These are phyloP conservation scores for Cyberlindnera japonica DNA, from an alignment of 805 yeast genomes.

Conservation along the genomic window DNA sequence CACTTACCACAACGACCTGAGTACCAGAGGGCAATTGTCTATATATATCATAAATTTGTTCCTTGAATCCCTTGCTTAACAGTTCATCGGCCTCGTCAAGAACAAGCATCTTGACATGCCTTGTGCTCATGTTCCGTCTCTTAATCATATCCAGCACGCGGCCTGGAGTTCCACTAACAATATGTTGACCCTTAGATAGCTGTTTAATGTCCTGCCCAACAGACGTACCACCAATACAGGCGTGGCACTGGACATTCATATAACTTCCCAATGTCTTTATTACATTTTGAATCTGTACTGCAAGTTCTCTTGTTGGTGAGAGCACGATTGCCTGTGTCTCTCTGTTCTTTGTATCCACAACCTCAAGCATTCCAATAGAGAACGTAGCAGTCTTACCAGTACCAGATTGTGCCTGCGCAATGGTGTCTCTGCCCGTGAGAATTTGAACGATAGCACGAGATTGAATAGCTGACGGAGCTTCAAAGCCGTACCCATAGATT, in stretches of 20 bases:
- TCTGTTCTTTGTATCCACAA: constrained; percentile 65
- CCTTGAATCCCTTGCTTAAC: constrained; percentile 89
- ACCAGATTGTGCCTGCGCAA: constrained; percentile 99
- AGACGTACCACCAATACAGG: constrained; percentile 91
- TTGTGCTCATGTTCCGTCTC: constrained; percentile 69
- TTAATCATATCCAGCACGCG: constrained; percentile 89
- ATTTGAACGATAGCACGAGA: constrained; percentile 96
- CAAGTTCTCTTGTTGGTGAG: constrained; percentile 96
- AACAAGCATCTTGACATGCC: constrained; percentile 80
- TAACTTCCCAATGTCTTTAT: constrained; percentile 82
- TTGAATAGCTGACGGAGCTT: constrained; percentile 95
- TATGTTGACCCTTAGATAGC: constrained; percentile 76
- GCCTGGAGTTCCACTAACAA: constrained; percentile 97
- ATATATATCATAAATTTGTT: constrained; percentile 91
- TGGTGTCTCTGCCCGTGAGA: constrained; percentile 88
- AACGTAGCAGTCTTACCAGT: constrained; percentile 99
- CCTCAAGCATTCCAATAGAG: constrained; percentile 89
- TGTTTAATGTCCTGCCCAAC: constrained; percentile 77
- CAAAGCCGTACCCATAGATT: constrained; percentile 88
- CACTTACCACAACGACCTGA: constrained; percentile 93
- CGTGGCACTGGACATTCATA: constrained; percentile 81
- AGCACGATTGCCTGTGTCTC: constrained; percentile 86
- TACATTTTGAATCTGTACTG: constrained; percentile 87
- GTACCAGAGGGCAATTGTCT: constrained; percentile 75
- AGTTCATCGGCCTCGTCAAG: constrained; percentile 97